phyloP scores from a whole-genome alignment of 805 yeast genomes.

The Maudiozyma serrabonitensis region DNA sequence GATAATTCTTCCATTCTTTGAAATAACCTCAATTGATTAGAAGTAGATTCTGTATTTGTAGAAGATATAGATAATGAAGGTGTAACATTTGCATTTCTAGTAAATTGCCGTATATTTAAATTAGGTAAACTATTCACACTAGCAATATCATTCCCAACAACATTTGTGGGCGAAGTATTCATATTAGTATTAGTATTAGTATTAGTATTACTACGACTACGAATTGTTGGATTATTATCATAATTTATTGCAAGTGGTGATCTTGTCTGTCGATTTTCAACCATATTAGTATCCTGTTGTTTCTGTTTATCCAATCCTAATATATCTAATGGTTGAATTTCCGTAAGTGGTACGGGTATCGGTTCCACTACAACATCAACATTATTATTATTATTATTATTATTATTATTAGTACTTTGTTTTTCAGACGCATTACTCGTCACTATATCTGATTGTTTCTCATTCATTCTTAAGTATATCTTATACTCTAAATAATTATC shows the following conservation, averaged over 20 bases:
- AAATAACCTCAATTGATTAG: conserved; percentile 15
- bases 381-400: too few relatives aligned
- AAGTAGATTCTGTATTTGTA: conserved; percentile 2
- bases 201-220: background rate
- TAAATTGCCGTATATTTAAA: background rate
- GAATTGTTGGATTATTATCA: background rate
- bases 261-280: background rate
- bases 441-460: too few relatives aligned
- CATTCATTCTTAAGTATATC: too few relatives aligned
- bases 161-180: background rate
- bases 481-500: too few relatives aligned
- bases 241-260: background rate
- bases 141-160: background rate
- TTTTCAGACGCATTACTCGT: too few relatives aligned
- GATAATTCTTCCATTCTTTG: conserved; percentile 29
- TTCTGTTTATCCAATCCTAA: too few relatives aligned
- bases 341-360: too few relatives aligned
- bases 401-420: too few relatives aligned
- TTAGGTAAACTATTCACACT: background rate
- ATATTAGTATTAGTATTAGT: background rate
- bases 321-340: too few relatives aligned
- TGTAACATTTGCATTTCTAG: background rate
- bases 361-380: too few relatives aligned
- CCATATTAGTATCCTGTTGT: too few relatives aligned
- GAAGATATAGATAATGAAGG: conserved; percentile 1